Base-by-base conservation (phyloP, 2,329 filamentous ascomycete species). In the Aspergillus sp. region DNA sequence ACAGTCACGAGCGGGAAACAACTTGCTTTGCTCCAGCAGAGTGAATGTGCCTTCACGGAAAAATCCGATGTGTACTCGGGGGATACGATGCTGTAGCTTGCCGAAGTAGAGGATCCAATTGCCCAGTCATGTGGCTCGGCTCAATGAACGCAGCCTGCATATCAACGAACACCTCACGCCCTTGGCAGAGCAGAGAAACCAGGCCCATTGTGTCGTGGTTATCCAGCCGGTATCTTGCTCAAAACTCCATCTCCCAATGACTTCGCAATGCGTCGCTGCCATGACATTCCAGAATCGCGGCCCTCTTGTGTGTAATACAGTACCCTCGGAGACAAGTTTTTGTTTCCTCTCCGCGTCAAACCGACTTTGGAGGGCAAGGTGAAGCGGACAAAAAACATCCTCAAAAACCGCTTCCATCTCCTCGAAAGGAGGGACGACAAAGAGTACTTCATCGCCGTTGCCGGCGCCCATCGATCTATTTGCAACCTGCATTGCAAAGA, bases 301-400 rank as follows among this genome's bases (percentile, higher is more conserved):
- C 40, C 80, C 77, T 88, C 83, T 71, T 51, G 80, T 86, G 54
- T 79, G 82, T 74, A 57, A 68, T 72, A 81, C 85, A 84, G 74
- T 80, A 75, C 80, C 82, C 78, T 83, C 82, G 60, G 70, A 80
- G 85, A 93, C 80, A 78, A 67, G 84, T 91, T 86, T 95, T 94
- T 93, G 81, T 82, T 68, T 88, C 80, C 82, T 79, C 81, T 78
- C 76, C 76, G 51, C 49, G 47, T 41, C 28, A 33, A 48, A 34
- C 48, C 54, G 47, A 39, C 55, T 50, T 55, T 57, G 74, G 75
- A 79, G 77, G 80, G 81, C 78, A 62, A 54, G 53, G 67, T 69
- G 55, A 70, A 78, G 72, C 84, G 84, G 74, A 82, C 84, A 93
- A 95, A 94, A 76, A 64, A 88, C 85, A 80, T 93, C 85, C 72